phyloP scores from a whole-genome alignment of 2,329 filamentous ascomycete genomes.

The Akanthomyces uredinophilus region DNA sequence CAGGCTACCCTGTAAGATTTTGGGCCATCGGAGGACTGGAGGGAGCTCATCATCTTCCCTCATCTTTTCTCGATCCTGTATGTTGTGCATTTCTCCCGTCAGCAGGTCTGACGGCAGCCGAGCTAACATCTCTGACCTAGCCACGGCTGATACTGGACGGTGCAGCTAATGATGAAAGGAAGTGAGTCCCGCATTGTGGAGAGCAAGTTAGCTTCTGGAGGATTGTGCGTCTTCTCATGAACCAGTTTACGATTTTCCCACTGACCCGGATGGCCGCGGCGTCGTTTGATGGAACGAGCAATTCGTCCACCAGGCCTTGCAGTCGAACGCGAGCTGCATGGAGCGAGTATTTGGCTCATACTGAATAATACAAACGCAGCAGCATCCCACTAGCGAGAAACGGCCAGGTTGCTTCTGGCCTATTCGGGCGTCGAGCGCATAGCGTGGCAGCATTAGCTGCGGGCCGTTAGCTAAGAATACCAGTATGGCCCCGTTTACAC shows the following conservation, averaged over 20 bases:
- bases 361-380: neutral
- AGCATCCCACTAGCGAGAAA: neutral
- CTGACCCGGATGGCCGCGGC: neutral
- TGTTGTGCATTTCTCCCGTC: slow-evolving; percentile 4
- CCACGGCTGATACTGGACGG: neutral
- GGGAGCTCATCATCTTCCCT: neutral
- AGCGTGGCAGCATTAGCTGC: slow-evolving; percentile 4
- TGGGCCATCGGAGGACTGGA: neutral
- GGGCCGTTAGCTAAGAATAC: slow-evolving; percentile 8
- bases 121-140: neutral
- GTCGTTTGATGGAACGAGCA: neutral
- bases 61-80: neutral
- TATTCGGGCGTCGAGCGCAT: neutral
- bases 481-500: neutral
- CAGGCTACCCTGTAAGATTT: slow-evolving; percentile 1
- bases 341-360: neutral
- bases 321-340: neutral
- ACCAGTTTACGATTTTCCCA: neutral
- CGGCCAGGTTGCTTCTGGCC: neutral
- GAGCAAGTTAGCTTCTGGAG: neutral
- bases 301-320: neutral
- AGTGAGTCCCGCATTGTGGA: slow-evolving; percentile 3
- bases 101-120: slow-evolving; percentile 9
- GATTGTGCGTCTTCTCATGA: neutral
- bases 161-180: neutral